Evolutionary conservation across 192 early-diverging fungal species (phyloP), one percentile per base, ranked within the genome.

Genomic region (Podila clonocystis): DNA sequence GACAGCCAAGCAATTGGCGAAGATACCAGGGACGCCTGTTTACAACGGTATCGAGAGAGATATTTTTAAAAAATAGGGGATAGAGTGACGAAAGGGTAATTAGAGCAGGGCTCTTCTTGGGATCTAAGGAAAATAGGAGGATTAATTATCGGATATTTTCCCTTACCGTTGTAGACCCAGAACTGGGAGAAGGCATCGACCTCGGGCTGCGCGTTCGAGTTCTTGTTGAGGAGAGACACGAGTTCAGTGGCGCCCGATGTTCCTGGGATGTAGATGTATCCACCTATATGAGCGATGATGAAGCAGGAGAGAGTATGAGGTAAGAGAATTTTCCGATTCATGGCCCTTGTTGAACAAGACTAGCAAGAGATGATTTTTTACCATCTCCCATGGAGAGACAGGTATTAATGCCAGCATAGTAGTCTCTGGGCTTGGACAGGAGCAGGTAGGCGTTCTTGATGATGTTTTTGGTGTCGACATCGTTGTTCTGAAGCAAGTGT

Each of bases 361-460:
- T 45, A 17, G 41, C 2, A 41, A 9, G 15, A 31, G 26, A n/a
- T 5, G 9, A 17, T 50, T 24, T 4, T 68, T 30, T 68, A 73
- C 77, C 77, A 61, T 80, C 77, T 2, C 77, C 77, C 77, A 80
- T 80, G 20, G 77, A 68, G 3, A 59, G 15, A 33, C 77, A 80
- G 34, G 77, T 65, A 20, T 15, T 30, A 62, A 80, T 80, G 29
- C 70, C 77, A 31, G 62, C 61, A n/a, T 80, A 73, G 62, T 80
- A 80, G 20, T 50, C 57, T 48, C 77, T 34, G 8, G 77, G 57
- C 45, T 73, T 68, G 20, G 70, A 73, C 12, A 80, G 34, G 26
- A 80, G 68, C 5, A 80, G 5, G 48, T 58, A 80, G 13, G 77
- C 77, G 38, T 80, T 72, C 64, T 80, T 80, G 65, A 65, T 70